Evolutionary conservation across 169 alveolate species (phyloP).

Genomic region (Plasmodium gaboni): DNA sequence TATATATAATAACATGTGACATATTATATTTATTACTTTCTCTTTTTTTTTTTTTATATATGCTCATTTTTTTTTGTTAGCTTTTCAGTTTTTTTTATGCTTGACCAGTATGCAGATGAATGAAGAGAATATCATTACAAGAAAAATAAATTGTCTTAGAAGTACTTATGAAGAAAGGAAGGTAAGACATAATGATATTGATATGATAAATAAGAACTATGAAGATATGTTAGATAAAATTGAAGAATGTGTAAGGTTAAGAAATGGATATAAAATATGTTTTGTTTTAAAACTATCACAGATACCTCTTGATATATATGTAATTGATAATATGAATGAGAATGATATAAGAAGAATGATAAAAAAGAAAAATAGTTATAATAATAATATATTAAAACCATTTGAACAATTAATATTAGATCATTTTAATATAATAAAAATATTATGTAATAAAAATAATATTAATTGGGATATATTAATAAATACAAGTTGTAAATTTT

Average conservation of each 20-base stretch:
- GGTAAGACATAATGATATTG: neutral
- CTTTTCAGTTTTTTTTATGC: too few species aligned
- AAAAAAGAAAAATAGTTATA: conserved; percentile 19
- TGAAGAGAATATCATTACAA: conserved; percentile 43
- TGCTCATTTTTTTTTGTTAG: too few species aligned
- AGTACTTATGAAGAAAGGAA: neutral
- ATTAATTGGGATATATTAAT: conserved; percentile 38
- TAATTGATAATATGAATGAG: conserved; percentile 33
- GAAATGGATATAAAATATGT: conserved; percentile 37
- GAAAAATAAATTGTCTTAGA: conserved; percentile 22
- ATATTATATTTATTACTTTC: too few species aligned
- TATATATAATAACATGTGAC: too few species aligned
- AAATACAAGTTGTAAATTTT: conserved; percentile 48
- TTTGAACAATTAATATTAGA: conserved; percentile 56
- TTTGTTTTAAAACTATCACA: conserved; percentile 25
- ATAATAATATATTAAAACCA: conserved; percentile 5
- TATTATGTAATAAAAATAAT: conserved; percentile 21
- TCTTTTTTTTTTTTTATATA: too few species aligned
- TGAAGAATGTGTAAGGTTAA: conserved; percentile 18
- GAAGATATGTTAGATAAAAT: conserved; percentile 3
- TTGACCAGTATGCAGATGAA: conserved; percentile 15
- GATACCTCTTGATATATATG: conserved; percentile 20
- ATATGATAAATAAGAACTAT: neutral
- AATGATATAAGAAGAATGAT: conserved; percentile 31
- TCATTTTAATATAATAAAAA: conserved; percentile 47